A percentile compares a stretch with the other conserved stretches of the same genome.
Conservation (phyloP, 208 protist genomes). For the Trypanosoma rangeli region DNA sequence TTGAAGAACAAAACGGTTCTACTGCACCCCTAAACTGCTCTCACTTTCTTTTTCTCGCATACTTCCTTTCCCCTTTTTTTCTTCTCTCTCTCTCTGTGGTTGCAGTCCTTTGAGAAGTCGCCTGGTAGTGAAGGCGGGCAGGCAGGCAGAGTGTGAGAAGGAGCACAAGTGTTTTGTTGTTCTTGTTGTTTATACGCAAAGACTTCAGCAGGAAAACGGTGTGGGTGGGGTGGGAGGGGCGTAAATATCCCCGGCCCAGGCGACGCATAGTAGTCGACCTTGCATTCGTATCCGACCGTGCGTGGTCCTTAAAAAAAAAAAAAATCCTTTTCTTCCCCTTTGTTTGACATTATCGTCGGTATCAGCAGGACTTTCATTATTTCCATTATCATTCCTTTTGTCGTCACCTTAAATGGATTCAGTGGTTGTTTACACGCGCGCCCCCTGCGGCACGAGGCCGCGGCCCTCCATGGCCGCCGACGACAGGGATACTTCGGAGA, state of each 20-base stretch:
- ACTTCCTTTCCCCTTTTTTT: background rate
- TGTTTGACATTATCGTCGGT: background rate
- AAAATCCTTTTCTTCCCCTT: background rate
- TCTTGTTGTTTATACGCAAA: too few relatives aligned
- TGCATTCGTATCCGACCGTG: background rate
- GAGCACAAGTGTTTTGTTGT: too few relatives aligned
- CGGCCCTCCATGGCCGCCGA: background rate
- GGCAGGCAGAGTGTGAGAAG: too few relatives aligned
- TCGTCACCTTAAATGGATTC: background rate
- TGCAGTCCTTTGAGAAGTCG: background rate
- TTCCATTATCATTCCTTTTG: background rate
- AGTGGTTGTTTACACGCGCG: constrained; percentile 1
- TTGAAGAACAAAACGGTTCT: background rate
- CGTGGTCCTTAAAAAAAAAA: background rate
- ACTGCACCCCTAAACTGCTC: background rate
- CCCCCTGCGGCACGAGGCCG: background rate
- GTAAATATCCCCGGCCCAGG: too few relatives aligned
- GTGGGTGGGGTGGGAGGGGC: too few relatives aligned
- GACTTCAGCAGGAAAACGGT: too few relatives aligned
- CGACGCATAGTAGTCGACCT: too few relatives aligned
- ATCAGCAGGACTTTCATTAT: background rate
- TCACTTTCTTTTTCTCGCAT: background rate
- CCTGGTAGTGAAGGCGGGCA: too few relatives aligned
- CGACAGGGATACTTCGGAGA: background rate
- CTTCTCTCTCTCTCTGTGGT: background rate